A percentile compares a stretch with the other conserved stretches of the same genome.
Conservation (phyloP, 1,284 basidiomycete genomes). For the Moesziomyces aphidis region DNA sequence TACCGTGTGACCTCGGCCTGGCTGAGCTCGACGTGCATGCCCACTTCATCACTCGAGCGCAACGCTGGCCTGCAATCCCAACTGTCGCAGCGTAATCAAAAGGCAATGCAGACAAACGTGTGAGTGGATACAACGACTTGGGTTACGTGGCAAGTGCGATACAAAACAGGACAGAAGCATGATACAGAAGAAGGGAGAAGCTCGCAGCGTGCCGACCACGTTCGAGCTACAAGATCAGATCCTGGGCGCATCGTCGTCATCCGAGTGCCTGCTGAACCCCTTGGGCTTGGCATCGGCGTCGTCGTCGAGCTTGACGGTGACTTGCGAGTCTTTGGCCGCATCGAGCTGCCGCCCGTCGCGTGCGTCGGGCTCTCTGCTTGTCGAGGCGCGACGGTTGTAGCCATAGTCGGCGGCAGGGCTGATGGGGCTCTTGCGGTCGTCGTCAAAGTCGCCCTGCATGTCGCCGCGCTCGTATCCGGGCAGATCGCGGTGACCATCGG, state of each 20-base stretch:
- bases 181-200: neutral
- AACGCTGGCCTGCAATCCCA: too few species aligned
- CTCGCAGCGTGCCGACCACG: neutral
- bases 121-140: neutral
- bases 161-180: neutral
- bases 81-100: too few species aligned
- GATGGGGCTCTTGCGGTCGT: slow-evolving; percentile 42
- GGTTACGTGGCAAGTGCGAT: neutral
- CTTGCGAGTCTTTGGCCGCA: slow-evolving; percentile 42
- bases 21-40: too few species aligned
- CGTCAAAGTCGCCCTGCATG: slow-evolving; percentile 40
- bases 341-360: slow-evolving; percentile 21
- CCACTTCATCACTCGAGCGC: too few species aligned
- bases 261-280: slow-evolving; percentile 10
- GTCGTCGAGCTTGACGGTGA: slow-evolving; percentile 37
- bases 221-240: slow-evolving; percentile 10
- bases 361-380: slow-evolving; percentile 29
- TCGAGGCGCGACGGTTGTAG: slow-evolving; percentile 27
- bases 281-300: slow-evolving; percentile 29
- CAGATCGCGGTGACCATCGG: slow-evolving; percentile 25
- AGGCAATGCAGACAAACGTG: neutral
- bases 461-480: slow-evolving; percentile 42
- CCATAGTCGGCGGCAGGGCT: slow-evolving; percentile 26
- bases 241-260: slow-evolving; percentile 41
- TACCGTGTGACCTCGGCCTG: too few species aligned